Conservation (phyloP, 2,329 filamentous ascomycete genomes). For the Penicillium frequentans region DNA sequence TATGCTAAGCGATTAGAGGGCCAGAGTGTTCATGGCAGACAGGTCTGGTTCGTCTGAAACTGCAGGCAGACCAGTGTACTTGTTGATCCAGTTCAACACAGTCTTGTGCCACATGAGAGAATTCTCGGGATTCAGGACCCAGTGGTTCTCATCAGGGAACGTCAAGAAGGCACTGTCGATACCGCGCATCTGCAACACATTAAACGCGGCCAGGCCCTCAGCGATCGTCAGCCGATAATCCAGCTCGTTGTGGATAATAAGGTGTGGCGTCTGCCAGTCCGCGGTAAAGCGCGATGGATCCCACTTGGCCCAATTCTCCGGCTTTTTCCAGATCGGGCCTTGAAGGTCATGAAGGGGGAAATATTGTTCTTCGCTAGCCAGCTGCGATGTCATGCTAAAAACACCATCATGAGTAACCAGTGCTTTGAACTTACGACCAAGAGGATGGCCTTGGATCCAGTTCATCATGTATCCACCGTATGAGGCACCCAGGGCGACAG, state of each 20-base stretch:
- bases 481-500: conserved; percentile 54
- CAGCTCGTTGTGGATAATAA: conserved; percentile 86
- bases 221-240: conserved; percentile 86
- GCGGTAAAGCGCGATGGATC: conserved; percentile 58
- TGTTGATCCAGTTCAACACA: conserved; percentile 75
- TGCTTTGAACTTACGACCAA: conserved; percentile 58
- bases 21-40: conserved; percentile 17
- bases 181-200: conserved; percentile 73
- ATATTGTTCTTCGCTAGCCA: conserved; percentile 55
- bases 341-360: conserved; percentile 56
- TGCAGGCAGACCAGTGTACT: conserved; percentile 54
- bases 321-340: conserved; percentile 52
- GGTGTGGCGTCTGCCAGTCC: conserved; percentile 82
- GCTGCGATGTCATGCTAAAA: conserved; percentile 45
- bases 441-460: conserved; percentile 57
- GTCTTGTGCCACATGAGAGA: conserved; percentile 85
- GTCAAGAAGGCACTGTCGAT: conserved; percentile 76
- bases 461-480: conserved; percentile 64
- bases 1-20: conserved; percentile 13
- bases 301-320: conserved; percentile 56
- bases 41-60: conserved; percentile 35
- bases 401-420: conserved; percentile 57
- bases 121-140: conserved; percentile 92
- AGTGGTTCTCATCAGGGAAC: conserved; percentile 78
- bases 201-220: conserved; percentile 83